phyloP scores from a whole-genome alignment of 805 yeast species.

The Yarrowia sp. region DNA sequence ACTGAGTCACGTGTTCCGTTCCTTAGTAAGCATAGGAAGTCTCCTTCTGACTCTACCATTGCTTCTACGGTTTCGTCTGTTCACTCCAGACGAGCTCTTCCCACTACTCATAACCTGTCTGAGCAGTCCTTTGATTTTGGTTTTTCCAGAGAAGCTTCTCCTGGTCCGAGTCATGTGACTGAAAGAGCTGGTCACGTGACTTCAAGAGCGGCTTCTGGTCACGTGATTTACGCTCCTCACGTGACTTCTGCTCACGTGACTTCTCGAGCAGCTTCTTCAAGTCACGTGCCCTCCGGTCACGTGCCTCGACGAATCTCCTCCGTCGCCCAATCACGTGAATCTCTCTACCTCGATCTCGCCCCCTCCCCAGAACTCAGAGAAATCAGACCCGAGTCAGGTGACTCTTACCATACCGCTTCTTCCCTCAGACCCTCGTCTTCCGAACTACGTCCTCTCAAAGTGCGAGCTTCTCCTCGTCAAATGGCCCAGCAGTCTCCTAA shows the following conservation, averaged over 20 bases:
- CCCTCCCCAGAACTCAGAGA: constrained; percentile 1
- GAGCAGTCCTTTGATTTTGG: constrained; percentile 13
- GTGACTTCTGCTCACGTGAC: too few relatives aligned
- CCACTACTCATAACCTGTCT: constrained; percentile 8
- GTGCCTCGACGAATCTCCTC: not conserved
- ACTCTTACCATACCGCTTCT: not conserved
- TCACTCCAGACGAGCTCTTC: constrained; percentile 11
- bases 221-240: too few relatives aligned
- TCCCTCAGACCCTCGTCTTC: not conserved
- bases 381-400: not conserved
- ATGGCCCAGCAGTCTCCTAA: constrained; percentile 11
- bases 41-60: not conserved
- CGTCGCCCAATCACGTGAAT: constrained; percentile 23
- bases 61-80: constrained; percentile 4
- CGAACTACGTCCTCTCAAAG: not conserved
- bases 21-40: not conserved
- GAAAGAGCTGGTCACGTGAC: too few relatives aligned
- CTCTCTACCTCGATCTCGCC: constrained; percentile 4
- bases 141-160: not conserved
- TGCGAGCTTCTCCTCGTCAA: constrained; percentile 21
- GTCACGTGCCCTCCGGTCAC: too few relatives aligned
- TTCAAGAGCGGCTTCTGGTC: too few relatives aligned
- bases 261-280: too few relatives aligned
- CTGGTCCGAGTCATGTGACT: not conserved
- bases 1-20: not conserved